These are phyloP conservation scores for Boletus albobrunnescens DNA, from an alignment of 1,284 basidiomycete genomes.

Conservation along the genomic window DNA sequence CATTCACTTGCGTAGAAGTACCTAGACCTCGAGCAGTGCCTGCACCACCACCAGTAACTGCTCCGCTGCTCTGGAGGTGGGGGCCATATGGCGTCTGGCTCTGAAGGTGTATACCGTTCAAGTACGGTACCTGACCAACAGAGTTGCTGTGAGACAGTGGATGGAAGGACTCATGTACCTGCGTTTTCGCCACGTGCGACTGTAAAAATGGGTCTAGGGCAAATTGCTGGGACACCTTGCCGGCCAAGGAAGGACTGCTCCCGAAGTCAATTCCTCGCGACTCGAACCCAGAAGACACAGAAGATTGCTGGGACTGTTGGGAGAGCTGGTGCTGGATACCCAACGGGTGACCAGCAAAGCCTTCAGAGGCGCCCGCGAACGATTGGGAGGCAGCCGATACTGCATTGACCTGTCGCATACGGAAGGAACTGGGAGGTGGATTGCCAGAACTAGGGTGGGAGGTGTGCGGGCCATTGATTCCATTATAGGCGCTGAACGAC, in stretches of 20 bases:
- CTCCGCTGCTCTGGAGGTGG: slow-evolving; percentile 48
- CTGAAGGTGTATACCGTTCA: slow-evolving; percentile 48
- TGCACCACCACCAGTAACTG: slow-evolving; percentile 18
- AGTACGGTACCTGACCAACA: slow-evolving; percentile 31
- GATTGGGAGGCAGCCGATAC: slow-evolving; percentile 24
- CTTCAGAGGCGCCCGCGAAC: slow-evolving; percentile 24
- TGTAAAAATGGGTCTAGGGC: slow-evolving; percentile 34
- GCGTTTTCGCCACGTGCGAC: slow-evolving; percentile 28
- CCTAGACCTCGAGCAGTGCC: slow-evolving; percentile 29
- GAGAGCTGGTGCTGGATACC: slow-evolving; percentile 36
- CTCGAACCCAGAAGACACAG: slow-evolving; percentile 26
- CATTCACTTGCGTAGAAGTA: slow-evolving; percentile 25
- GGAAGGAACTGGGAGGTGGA: slow-evolving; percentile 31
- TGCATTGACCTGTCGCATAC: slow-evolving; percentile 30
- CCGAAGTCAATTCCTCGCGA: slow-evolving; percentile 34
- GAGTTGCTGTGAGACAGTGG: slow-evolving; percentile 29
- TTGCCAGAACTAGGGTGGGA: slow-evolving; percentile 23
- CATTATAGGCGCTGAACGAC: slow-evolving; percentile 37
- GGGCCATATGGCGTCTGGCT: slow-evolving; percentile 73
- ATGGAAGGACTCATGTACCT: slow-evolving; percentile 36
- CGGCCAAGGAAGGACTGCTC: slow-evolving; percentile 22
- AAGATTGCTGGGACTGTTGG: slow-evolving; percentile 35
- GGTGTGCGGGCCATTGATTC: slow-evolving; percentile 24
- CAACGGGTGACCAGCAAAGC: slow-evolving; percentile 26
- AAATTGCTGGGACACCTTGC: slow-evolving; percentile 33